These are phyloP conservation scores for Boletellus ananas DNA, from an alignment of 768 basidiomycete genomes.

Conservation along the genomic window DNA sequence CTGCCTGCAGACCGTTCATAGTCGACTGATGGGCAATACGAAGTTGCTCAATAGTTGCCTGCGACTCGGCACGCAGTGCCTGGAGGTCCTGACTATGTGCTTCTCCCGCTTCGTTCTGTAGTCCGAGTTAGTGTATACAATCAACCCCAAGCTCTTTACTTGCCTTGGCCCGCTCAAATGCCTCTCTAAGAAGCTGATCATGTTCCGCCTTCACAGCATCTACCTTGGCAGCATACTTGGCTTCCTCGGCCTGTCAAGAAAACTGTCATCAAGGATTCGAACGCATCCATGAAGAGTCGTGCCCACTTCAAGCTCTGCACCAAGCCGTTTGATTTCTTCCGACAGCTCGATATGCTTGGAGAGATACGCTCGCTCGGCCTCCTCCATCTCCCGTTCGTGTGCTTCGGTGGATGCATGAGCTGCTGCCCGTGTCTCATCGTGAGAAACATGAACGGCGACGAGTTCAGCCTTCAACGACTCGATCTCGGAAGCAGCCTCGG, in stretches of 20 bases:
- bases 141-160: conserved; percentile 6
- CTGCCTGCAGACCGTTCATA: conserved; percentile 57
- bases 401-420: conserved; percentile 43
- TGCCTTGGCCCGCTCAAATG: conserved; percentile 78
- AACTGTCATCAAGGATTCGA: background rate
- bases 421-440: conserved; percentile 47
- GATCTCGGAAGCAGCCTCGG: conserved; percentile 41
- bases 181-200: conserved; percentile 55
- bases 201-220: conserved; percentile 65
- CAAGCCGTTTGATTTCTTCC: conserved; percentile 53
- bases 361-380: conserved; percentile 47
- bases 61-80: conserved; percentile 61
- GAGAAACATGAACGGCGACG: conserved; percentile 39
- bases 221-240: conserved; percentile 63
- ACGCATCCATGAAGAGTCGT: background rate
- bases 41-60: conserved; percentile 66
- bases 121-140: conserved; percentile 8
- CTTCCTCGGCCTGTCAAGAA: conserved; percentile 56
- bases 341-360: conserved; percentile 50
- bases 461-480: conserved; percentile 48
- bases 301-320: conserved; percentile 62
- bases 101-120: conserved; percentile 66
- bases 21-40: conserved; percentile 56
- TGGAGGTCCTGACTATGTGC: conserved; percentile 69
- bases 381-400: conserved; percentile 47